Conservation (phyloP, 331 rosid genomes). For the Dryas integrifolia region DNA sequence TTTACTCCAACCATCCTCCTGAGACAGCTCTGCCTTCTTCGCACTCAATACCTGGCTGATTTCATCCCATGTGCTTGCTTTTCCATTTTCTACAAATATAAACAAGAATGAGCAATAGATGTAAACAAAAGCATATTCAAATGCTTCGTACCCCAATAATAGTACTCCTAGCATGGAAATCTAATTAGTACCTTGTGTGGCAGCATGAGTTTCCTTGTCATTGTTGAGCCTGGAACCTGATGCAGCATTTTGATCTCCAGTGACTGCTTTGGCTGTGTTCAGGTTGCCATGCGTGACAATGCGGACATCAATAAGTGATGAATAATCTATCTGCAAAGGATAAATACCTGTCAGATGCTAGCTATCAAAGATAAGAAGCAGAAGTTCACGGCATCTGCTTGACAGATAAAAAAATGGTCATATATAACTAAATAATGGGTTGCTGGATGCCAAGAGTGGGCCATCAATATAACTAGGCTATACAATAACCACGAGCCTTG, state of each 20-base stretch:
- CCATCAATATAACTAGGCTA: conserved; percentile 1
- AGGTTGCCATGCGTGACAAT: conserved; percentile 50
- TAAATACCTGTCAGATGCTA: conserved; percentile 34
- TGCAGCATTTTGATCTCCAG: conserved; percentile 28
- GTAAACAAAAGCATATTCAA: not conserved
- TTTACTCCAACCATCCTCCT: conserved; percentile 48
- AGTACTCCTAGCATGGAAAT: not conserved
- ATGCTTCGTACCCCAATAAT: not conserved
- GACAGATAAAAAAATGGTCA: conserved; percentile 4
- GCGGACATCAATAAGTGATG: conserved; percentile 68
- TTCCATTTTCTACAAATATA: conserved; percentile 59
- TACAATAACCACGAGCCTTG: not conserved
- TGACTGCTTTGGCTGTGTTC: conserved; percentile 34
- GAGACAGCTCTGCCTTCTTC: conserved; percentile 69
- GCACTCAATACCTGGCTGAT: conserved; percentile 58
- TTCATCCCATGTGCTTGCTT: conserved; percentile 69
- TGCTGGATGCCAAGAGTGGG: not conserved
- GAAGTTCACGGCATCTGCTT: conserved; percentile 11
- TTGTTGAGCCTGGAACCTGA: conserved; percentile 25
- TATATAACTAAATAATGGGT: too few species aligned
- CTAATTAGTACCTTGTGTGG: conserved; percentile 41
- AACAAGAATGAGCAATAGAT: conserved; percentile 6
- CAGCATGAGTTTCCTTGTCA: conserved; percentile 27
- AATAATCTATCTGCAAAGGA: conserved; percentile 65
- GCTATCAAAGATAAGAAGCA: conserved; percentile 29